Percentiles rank a stretch among this genome's conserved stretches.
phyloP scores from a whole-genome alignment of 805 yeast genomes.

The Wickerhamomyces hampshirensis region DNA sequence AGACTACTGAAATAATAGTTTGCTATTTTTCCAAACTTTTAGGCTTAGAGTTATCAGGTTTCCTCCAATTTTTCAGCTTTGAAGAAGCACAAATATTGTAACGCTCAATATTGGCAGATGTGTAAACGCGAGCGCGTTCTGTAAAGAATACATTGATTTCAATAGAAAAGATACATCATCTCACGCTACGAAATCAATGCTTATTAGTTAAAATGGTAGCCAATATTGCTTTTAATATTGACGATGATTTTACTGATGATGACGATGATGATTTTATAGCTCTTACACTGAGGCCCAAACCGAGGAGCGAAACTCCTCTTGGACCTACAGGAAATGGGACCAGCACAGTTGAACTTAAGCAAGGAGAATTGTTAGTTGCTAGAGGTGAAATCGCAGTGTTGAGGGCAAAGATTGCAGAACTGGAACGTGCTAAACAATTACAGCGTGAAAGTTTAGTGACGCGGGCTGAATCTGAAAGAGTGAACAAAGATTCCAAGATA shows the following conservation, averaged over 20 bases:
- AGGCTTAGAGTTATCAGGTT: too few relatives aligned
- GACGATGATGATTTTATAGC: conserved; percentile 44
- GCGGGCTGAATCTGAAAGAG: conserved; percentile 17
- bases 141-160: too few relatives aligned
- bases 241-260: conserved; percentile 32
- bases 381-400: conserved; percentile 81
- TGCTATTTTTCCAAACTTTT: too few relatives aligned
- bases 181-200: too few relatives aligned
- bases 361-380: conserved; percentile 41
- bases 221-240: background rate
- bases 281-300: conserved; percentile 37
- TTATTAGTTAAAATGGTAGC: too few relatives aligned
- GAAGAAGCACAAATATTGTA: too few relatives aligned
- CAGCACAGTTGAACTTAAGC: conserved; percentile 7
- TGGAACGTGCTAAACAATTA: conserved; percentile 46
- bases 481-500: conserved; percentile 31
- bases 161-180: too few relatives aligned
- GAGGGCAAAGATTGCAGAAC: conserved; percentile 42
- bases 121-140: background rate
- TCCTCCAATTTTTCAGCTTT: too few relatives aligned
- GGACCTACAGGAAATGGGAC: conserved; percentile 2
- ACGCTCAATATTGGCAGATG: background rate
- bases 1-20: too few relatives aligned
- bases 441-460: conserved; percentile 36
- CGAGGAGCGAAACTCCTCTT: conserved; percentile 1